phyloP scores from a whole-genome alignment of 2,329 filamentous ascomycete genomes.

The Celoporthe dispersa region DNA sequence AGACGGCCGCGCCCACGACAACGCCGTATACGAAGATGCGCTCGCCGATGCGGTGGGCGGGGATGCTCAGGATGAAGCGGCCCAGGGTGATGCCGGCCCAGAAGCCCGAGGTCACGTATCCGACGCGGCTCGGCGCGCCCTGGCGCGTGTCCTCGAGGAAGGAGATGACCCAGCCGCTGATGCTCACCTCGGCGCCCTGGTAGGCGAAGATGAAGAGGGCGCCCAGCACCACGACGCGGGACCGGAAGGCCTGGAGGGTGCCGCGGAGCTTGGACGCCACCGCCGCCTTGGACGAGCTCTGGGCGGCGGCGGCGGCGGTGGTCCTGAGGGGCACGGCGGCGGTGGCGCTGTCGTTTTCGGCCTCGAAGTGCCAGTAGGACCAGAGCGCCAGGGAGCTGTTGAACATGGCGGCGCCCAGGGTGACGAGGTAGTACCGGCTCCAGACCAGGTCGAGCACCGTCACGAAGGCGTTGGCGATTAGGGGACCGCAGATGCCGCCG shows the following conservation, averaged over 20 bases:
- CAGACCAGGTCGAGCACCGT: slow-evolving; percentile 62
- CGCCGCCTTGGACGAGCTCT: too few relatives aligned
- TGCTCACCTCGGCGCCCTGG: slow-evolving; percentile 82
- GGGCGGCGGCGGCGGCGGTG: too few relatives aligned
- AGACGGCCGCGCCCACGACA: slow-evolving; percentile 63
- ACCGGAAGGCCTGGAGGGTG: slow-evolving; percentile 53
- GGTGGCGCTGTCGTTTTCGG: slow-evolving; percentile 48
- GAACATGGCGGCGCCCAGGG: slow-evolving; percentile 59
- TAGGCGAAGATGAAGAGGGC: slow-evolving; percentile 85
- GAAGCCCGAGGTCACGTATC: slow-evolving; percentile 77
- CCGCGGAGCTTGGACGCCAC: slow-evolving; percentile 39
- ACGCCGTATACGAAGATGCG: slow-evolving; percentile 69
- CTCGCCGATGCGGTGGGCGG: slow-evolving; percentile 72
- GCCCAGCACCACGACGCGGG: slow-evolving; percentile 70
- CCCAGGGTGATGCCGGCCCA: slow-evolving; percentile 78
- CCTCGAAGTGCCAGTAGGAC: slow-evolving; percentile 73
- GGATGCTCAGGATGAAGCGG: slow-evolving; percentile 70
- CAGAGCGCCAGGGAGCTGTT: slow-evolving; percentile 65
- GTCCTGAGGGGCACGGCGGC: slow-evolving; percentile 31
- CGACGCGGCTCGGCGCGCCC: slow-evolving; percentile 71
- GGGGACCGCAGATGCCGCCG: slow-evolving; percentile 68
- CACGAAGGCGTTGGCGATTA: slow-evolving; percentile 76
- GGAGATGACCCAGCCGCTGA: slow-evolving; percentile 85
- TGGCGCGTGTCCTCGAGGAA: slow-evolving; percentile 76
- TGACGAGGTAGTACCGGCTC: slow-evolving; percentile 75